Percentiles rank a stretch among this genome's conserved stretches.
phyloP scores from a whole-genome alignment of 805 yeast genomes.

The Candida oleophila region DNA sequence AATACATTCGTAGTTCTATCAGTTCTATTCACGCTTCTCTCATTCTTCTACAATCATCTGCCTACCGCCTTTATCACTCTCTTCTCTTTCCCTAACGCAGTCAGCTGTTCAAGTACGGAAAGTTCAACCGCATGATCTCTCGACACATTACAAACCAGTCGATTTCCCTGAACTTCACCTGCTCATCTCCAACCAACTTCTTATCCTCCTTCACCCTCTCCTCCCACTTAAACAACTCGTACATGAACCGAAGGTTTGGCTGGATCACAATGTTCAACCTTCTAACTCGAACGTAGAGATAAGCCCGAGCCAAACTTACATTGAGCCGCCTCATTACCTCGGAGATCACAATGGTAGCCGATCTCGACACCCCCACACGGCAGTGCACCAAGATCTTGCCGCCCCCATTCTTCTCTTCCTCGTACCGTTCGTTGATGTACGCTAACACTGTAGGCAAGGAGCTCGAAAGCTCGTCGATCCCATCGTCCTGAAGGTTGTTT shows the following conservation, averaged over 20 bases:
- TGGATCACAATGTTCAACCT: slow-evolving; percentile 90
- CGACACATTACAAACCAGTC: slow-evolving; percentile 90
- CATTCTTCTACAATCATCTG: too few species aligned
- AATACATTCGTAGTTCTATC: too few species aligned
- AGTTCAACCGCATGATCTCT: slow-evolving; percentile 75
- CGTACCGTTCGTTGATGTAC: slow-evolving; percentile 51
- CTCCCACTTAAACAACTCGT: slow-evolving; percentile 69
- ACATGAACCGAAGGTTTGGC: slow-evolving; percentile 89
- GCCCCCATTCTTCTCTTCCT: slow-evolving; percentile 16
- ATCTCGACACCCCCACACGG: slow-evolving; percentile 91
- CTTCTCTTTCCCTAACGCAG: not conserved
- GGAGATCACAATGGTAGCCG: slow-evolving; percentile 94
- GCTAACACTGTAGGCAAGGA: slow-evolving; percentile 63
- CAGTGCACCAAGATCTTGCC: slow-evolving; percentile 72
- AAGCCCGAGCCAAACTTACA: slow-evolving; percentile 73
- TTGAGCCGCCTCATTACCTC: slow-evolving; percentile 82
- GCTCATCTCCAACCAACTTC: slow-evolving; percentile 8
- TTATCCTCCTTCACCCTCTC: slow-evolving; percentile 22
- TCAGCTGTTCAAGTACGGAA: slow-evolving; percentile 58
- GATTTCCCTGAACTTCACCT: slow-evolving; percentile 51
- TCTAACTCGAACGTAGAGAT: slow-evolving; percentile 83
- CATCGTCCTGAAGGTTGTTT: slow-evolving; percentile 83
- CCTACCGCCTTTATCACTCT: too few species aligned
- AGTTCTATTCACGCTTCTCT: too few species aligned
- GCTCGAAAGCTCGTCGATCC: slow-evolving; percentile 71